Evolutionary conservation across 768 basidiomycete species (phyloP).

Genomic region (Cyclocybe cylindracea): DNA sequence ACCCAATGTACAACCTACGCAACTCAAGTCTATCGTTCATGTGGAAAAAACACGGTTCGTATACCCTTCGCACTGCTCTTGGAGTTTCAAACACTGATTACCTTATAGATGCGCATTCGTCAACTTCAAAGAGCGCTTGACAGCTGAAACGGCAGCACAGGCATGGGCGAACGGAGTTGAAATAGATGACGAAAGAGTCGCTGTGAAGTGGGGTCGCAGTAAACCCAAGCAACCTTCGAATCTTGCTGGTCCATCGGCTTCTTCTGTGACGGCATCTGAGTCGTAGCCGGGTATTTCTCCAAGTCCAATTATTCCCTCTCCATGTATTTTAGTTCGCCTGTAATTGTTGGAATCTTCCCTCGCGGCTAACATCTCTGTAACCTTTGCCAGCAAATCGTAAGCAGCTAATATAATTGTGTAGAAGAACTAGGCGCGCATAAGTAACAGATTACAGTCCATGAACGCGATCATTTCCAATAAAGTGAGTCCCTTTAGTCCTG

Average conservation of each 20-base stretch:
- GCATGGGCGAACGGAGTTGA: constrained; percentile 92
- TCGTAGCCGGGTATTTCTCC: constrained; percentile 3
- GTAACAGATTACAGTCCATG: no score
- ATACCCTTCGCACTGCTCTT: not conserved
- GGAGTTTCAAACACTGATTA: not conserved
- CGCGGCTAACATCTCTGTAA: no score
- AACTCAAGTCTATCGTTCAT: constrained; percentile 83
- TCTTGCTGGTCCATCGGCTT: constrained; percentile 16
- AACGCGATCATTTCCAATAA: no score
- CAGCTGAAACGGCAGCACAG: constrained; percentile 88
- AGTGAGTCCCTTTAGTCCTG: no score
- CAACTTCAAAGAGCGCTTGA: constrained; percentile 81
- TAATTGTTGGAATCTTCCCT: not conserved
- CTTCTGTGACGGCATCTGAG: constrained; percentile 17
- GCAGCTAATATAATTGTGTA: no score
- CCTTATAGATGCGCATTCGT: constrained; percentile 84
- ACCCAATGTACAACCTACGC: constrained; percentile 58
- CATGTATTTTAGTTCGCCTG: constrained; percentile 1
- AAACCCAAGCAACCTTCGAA: constrained; percentile 40
- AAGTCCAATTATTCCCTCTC: not conserved
- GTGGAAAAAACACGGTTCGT: constrained; percentile 76
- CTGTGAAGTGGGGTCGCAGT: constrained; percentile 90
- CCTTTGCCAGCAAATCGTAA: no score
- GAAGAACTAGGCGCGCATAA: no score
- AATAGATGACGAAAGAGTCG: constrained; percentile 70